phyloP scores from a whole-genome alignment of 306 rosid species.

The Pyrus bretschneideri region DNA sequence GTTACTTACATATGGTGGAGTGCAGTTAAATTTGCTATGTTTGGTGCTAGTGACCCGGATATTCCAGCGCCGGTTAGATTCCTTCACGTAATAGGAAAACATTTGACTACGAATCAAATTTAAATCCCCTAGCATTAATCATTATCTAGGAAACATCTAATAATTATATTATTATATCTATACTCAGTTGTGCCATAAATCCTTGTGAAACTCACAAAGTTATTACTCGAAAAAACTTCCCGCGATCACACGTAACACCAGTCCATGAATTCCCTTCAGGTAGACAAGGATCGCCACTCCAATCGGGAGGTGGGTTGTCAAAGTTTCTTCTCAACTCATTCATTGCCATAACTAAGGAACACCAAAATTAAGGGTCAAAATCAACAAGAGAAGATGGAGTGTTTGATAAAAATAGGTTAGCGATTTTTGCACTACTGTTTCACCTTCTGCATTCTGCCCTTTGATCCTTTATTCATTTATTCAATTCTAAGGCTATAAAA shows the following conservation, averaged over 20 bases:
- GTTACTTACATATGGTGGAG: constrained; percentile 61
- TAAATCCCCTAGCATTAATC: background rate
- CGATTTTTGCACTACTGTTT: background rate
- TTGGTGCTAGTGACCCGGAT: constrained; percentile 51
- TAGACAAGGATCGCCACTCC: constrained; percentile 89
- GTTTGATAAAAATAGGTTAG: background rate
- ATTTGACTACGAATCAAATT: background rate
- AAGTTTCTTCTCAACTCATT: constrained; percentile 46
- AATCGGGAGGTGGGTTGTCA: constrained; percentile 59
- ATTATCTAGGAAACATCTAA: background rate
- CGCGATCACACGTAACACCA: constrained; percentile 56
- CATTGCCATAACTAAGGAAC: constrained; percentile 51
- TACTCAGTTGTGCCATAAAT: background rate
- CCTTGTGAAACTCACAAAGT: constrained; percentile 44
- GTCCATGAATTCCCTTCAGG: constrained; percentile 78
- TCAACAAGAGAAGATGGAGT: background rate
- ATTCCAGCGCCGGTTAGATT: constrained; percentile 51
- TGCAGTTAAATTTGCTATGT: constrained; percentile 42
- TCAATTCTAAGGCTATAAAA: too few relatives aligned
- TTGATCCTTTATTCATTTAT: too few relatives aligned
- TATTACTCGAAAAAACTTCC: constrained; percentile 28
- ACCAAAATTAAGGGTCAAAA: constrained; percentile 7
- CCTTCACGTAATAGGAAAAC: constrained; percentile 38
- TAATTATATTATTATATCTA: background rate
- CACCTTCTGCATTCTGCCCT: too few relatives aligned